Base-by-base conservation (phyloP, 1,284 basidiomycete species). In the Mycena sp. region DNA sequence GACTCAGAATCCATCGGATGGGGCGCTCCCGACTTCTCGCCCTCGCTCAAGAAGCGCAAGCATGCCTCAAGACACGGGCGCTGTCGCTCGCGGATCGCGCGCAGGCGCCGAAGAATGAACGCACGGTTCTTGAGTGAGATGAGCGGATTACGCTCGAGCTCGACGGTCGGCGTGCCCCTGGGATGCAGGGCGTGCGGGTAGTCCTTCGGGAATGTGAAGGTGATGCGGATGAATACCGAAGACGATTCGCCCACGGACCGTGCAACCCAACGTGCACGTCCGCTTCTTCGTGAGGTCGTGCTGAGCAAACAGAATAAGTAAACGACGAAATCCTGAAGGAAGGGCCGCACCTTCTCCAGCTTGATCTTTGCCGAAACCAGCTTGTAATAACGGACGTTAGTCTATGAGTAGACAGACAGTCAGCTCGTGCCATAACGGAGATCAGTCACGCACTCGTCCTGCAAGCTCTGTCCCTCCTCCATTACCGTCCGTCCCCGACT, bases 241-340 rank as follows among this genome's bases (percentile, higher is more conserved):
- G 86, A 90, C 16, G 80, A 87, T 61, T 91, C 91, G 11, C 94
- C 95, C 95, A 97, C 1, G 95, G 95, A 0, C 94, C 94, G 70
- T 95, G 90, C 49, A 98, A 80, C 9, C 94, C 56, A 98, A 84
- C 2, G 94, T 96, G 68, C 94, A 94, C 17, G 88, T 92, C 28
- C 94, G 85, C 71, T 88, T 89, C 72, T 91, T 94, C 4, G 84
- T 84, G 43, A 96, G 79, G 64, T 96, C 94, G 58, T 92, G 87
- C 92, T 95, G 71, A n/a, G 45, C 6, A 54, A 14, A 35, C 9
- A 35, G 30, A 23, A 53, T 53, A 44, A 58, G 50, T 62, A 37
- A n/a, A n/a, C n/a, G n/a, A n/a, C n/a, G n/a, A n/a, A n/a, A n/a
- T n/a, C n/a, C n/a, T n/a, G n/a, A n/a, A n/a, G n/a, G n/a, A n/a